A percentile compares a stretch with the other conserved stretches of the same genome.
Conservation (phyloP, 2,329 filamentous ascomycete genomes). For the Metarhizium album region DNA sequence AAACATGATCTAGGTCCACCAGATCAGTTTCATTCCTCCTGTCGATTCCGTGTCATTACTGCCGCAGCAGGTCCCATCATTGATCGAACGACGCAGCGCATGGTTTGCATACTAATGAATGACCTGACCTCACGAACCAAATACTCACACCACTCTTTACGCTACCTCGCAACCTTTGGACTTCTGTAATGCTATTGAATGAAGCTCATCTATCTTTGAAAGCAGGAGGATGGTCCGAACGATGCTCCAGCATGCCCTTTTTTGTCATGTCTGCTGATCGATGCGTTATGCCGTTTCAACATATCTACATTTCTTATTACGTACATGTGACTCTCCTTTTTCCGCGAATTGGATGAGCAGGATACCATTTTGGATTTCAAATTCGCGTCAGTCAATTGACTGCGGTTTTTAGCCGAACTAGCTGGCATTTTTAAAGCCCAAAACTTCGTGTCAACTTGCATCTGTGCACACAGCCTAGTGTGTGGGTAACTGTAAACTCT, state of each 20-base stretch:
- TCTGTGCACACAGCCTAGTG: background rate
- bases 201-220: background rate
- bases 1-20: conserved; percentile 45
- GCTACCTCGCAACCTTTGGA: no score
- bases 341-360: conserved; percentile 10
- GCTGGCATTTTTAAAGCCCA: background rate
- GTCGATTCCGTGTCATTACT: background rate
- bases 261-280: background rate
- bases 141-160: no score
- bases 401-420: background rate
- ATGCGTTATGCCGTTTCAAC: background rate
- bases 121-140: no score
- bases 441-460: background rate
- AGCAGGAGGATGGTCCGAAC: background rate
- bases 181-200: no score
- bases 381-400: conserved; percentile 6
- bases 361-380: conserved; percentile 14
- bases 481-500: background rate
- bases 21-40: background rate
- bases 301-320: conserved; percentile 8
- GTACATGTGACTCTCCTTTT: conserved; percentile 3
- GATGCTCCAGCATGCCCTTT: background rate
- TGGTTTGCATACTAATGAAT: background rate
- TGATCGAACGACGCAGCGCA: background rate
- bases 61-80: background rate